Evolutionary conservation across 148 eudicot species (phyloP), one percentile per base, ranked within the genome.

Genomic region (Heliosperma pusillum): DNA sequence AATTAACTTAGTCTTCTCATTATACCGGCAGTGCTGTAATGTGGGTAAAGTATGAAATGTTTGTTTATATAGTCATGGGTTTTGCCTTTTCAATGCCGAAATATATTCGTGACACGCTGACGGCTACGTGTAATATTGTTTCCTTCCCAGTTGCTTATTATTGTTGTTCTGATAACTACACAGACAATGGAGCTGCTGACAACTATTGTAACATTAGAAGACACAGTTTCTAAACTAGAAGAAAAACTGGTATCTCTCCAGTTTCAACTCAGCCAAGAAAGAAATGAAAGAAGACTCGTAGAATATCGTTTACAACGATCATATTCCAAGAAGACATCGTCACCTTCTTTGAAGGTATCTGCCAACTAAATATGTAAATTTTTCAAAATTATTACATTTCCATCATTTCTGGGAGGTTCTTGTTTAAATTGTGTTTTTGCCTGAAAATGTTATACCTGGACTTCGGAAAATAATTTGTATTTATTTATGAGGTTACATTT

Each of bases 191-290:
- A 81, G 70, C 74, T 81, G 50, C 53, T 81, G 59, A 50, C 83
- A 40, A 81, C 74, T 52, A 81, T 81, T 68, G 77, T 72, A 67
- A 72, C 74, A 36, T 62, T 73, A 61, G 83, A 81, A 73, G 66
- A 70, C 66, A 36, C 80, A 7, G 64, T 81, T 73, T 77, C 80
- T 50, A 73, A 81, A 50, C 77, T 81, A 24, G 80, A 81, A 73
- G 71, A 81, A 68, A 79, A 77, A 74, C 77, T 77, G 77, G 71
- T 81, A 33, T 77, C 83, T 73, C 80, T 81, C 58, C 80, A 77
- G 44, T 81, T 59, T 55, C 80, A 81, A 44, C 83, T 81, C 65
- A 81, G 77, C 58, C 80, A 81, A 81, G 83, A 81, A 62, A 77
- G 83, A 73, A 81, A 77, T 67, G 83, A 81, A 73, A 67, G 83